phyloP scores from a whole-genome alignment of 164 flowering plant species.

The Vitis riparia region DNA sequence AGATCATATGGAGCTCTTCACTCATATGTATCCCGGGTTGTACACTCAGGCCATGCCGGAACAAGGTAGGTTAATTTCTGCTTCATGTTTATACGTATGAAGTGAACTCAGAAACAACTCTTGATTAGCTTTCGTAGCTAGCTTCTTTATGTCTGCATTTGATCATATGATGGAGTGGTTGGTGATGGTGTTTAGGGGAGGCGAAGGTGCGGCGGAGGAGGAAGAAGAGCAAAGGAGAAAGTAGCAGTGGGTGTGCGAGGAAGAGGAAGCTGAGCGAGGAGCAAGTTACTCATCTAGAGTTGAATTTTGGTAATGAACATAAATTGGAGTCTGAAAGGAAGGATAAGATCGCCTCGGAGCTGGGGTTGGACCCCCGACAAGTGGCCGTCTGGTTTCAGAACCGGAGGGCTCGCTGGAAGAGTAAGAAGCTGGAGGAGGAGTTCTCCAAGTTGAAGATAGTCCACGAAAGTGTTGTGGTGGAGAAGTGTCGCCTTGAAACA shows the following conservation, averaged over 20 bases:
- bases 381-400: constrained; percentile 87
- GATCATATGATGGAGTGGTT: too few species aligned
- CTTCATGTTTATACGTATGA: not conserved
- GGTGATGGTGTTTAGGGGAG: constrained; percentile 23
- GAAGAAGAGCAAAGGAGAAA: constrained; percentile 43
- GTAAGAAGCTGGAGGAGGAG: constrained; percentile 68
- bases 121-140: too few species aligned
- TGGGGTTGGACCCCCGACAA: constrained; percentile 69
- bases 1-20: constrained; percentile 35
- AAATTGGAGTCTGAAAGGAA: constrained; percentile 70
- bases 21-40: constrained; percentile 37
- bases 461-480: constrained; percentile 43
- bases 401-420: constrained; percentile 73
- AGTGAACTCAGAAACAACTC: too few species aligned
- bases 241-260: constrained; percentile 15
- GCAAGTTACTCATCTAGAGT: constrained; percentile 51
- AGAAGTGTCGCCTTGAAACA: constrained; percentile 63
- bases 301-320: constrained; percentile 53
- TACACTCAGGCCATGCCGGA: constrained; percentile 29
- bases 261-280: constrained; percentile 66
- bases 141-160: not conserved
- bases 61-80: constrained; percentile 31
- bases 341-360: constrained; percentile 54
- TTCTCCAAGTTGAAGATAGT: constrained; percentile 35
- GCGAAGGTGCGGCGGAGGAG: constrained; percentile 35